phyloP scores from a whole-genome alignment of 495 filamentous ascomycete genomes.

The Ascodesmis nigricans region DNA sequence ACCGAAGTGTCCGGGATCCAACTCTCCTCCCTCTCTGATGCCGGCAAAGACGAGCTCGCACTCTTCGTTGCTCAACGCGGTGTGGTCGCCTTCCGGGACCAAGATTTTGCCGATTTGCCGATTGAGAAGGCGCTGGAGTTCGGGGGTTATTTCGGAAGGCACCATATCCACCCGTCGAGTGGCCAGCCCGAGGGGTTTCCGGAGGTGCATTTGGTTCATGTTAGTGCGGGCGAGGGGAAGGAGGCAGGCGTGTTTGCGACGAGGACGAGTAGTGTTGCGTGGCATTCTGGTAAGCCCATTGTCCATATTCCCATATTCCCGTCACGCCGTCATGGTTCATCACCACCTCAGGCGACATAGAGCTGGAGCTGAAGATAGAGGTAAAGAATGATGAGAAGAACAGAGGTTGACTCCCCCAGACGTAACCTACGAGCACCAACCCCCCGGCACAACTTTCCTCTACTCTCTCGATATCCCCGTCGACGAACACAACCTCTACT shows the following conservation, averaged over 20 bases:
- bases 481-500: conserved; percentile 8
- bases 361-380: too few relatives aligned
- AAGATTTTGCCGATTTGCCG: conserved; percentile 55
- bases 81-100: conserved; percentile 58
- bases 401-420: too few relatives aligned
- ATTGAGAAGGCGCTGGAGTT: conserved; percentile 49
- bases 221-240: conserved; percentile 39
- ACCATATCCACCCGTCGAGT: conserved; percentile 59
- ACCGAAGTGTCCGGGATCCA: conserved; percentile 58
- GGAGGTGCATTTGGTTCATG: conserved; percentile 59
- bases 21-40: conserved; percentile 39
- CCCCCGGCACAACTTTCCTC: conserved; percentile 68
- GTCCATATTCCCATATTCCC: too few relatives aligned
- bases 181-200: conserved; percentile 49
- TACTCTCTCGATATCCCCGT: conserved; percentile 54
- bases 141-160: conserved; percentile 56
- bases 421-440: conserved; percentile 61
- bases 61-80: conserved; percentile 57
- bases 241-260: conserved; percentile 37
- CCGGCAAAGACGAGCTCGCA: conserved; percentile 62
- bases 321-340: too few relatives aligned
- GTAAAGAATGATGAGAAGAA: too few relatives aligned
- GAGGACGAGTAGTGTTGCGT: conserved; percentile 45
- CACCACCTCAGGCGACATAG: too few relatives aligned
- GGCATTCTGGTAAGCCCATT: too few relatives aligned